phyloP scores from a whole-genome alignment of 352 stramenopile species.

The Albugo laibachii region DNA sequence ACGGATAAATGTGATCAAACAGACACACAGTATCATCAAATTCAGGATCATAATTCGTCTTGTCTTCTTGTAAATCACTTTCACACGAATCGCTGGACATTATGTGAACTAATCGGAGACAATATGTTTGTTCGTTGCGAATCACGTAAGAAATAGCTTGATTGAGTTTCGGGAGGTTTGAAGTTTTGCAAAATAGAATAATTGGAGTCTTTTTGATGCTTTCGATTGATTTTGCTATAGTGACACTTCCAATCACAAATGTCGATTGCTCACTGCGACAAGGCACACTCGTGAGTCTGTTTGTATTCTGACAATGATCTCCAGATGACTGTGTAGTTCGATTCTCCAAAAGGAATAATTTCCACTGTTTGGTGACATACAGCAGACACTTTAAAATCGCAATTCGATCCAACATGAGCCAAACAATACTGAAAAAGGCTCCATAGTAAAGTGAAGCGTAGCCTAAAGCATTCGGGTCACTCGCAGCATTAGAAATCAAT shows the following conservation, averaged over 20 bases:
- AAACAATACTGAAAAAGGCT: conserved; percentile 20
- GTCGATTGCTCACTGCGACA: background rate
- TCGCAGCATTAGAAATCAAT: conserved; percentile 29
- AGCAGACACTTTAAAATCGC: conserved; percentile 25
- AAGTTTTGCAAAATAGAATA: conserved; percentile 81
- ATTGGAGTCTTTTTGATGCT: conserved; percentile 56
- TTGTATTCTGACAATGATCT: background rate
- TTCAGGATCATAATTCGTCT: background rate
- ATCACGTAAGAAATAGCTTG: conserved; percentile 83
- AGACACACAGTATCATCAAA: conserved; percentile 39
- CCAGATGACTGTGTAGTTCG: conserved; percentile 7
- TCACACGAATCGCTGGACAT: conserved; percentile 4
- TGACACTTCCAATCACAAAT: conserved; percentile 24
- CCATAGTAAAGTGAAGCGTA: conserved; percentile 46
- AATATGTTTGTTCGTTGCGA: conserved; percentile 75
- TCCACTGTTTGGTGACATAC: conserved; percentile 13
- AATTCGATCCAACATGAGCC: conserved; percentile 47
- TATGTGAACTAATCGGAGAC: conserved; percentile 73
- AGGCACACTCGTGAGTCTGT: conserved; percentile 8
- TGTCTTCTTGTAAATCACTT: too few relatives aligned
- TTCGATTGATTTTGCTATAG: conserved; percentile 53
- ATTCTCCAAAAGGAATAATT: background rate
- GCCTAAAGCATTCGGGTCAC: conserved; percentile 16
- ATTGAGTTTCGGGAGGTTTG: conserved; percentile 80
- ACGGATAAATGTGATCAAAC: conserved; percentile 83